Conservation (phyloP, 208 protist species). For the Acanthamoeba rhysodes region DNA sequence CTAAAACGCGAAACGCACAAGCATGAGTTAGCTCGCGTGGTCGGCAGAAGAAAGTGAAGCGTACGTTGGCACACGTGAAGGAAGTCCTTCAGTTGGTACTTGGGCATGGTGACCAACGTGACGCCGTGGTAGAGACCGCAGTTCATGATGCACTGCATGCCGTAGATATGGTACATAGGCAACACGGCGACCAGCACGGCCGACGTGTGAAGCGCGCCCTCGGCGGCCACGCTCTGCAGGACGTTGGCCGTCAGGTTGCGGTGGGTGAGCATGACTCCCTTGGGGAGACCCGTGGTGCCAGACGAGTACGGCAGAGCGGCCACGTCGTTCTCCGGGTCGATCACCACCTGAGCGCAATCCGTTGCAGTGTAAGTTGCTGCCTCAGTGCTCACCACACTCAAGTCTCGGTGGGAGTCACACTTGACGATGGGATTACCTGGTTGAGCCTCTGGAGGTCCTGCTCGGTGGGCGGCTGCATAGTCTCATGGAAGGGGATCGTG, state of each 20-base stretch:
- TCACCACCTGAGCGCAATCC: background rate
- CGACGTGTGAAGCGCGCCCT: slow-evolving; percentile 68
- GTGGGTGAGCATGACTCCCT: slow-evolving; percentile 97
- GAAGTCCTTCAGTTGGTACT: slow-evolving; percentile 40
- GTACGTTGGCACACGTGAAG: slow-evolving; percentile 1
- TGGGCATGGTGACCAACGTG: slow-evolving; percentile 20
- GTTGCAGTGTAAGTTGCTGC: too few species aligned
- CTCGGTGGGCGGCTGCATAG: background rate
- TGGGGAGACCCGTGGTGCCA: slow-evolving; percentile 95
- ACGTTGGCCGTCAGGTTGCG: slow-evolving; percentile 94
- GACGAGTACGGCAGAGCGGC: slow-evolving; percentile 71
- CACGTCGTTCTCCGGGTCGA: slow-evolving; percentile 8
- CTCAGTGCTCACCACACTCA: too few species aligned
- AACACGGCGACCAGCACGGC: slow-evolving; percentile 80
- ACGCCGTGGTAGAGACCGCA: slow-evolving; percentile 5
- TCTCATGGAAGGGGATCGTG: background rate
- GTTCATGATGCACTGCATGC: slow-evolving; percentile 53
- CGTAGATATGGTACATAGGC: slow-evolving; percentile 73
- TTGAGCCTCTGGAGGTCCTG: background rate
- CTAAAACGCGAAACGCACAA: slow-evolving; percentile 69
- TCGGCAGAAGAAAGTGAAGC: background rate
- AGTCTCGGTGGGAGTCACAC: too few species aligned
- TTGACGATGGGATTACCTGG: background rate
- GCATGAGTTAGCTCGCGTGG: background rate
- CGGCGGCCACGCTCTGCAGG: slow-evolving; percentile 86